Percentiles rank a stretch among this genome's conserved stretches.
phyloP scores from a whole-genome alignment of 768 basidiomycete species.

The Leccinum subgranulosum region DNA sequence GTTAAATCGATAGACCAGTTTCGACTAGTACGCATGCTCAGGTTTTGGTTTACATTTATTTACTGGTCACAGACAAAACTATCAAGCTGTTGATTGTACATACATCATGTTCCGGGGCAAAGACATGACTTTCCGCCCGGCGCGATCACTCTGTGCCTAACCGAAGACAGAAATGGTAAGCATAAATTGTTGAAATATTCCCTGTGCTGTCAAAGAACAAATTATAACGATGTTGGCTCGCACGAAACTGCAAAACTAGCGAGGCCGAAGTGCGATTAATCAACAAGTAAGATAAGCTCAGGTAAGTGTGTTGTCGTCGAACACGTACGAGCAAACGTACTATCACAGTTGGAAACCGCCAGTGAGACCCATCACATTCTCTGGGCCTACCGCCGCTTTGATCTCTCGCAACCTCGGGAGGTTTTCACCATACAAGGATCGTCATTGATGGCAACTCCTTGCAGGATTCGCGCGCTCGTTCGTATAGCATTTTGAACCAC shows the following conservation, averaged over 20 bases:
- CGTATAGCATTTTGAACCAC: conserved; percentile 35
- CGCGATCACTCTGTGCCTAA: too few species aligned
- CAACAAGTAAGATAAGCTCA: not conserved
- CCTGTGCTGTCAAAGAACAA: too few species aligned
- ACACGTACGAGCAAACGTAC: not conserved
- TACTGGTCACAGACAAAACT: too few species aligned
- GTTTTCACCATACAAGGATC: not conserved
- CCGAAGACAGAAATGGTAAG: too few species aligned
- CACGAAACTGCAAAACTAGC: too few species aligned
- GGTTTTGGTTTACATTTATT: not conserved
- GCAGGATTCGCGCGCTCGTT: conserved; percentile 35
- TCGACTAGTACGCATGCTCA: not conserved
- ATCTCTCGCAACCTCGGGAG: not conserved
- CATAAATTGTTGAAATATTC: too few species aligned
- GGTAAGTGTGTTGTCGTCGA: not conserved
- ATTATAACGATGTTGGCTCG: too few species aligned
- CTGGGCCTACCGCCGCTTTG: not conserved
- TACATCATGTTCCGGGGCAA: too few species aligned
- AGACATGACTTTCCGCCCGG: not conserved
- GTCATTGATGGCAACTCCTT: conserved; percentile 39
- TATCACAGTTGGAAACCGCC: not conserved
- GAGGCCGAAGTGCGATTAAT: not conserved
- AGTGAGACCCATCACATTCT: not conserved
- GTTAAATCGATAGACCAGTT: too few species aligned
- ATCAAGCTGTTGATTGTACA: not conserved